These are phyloP conservation scores for Leptodontidium sp. DNA, from an alignment of 2,329 filamentous ascomycete genomes.

Conservation along the genomic window DNA sequence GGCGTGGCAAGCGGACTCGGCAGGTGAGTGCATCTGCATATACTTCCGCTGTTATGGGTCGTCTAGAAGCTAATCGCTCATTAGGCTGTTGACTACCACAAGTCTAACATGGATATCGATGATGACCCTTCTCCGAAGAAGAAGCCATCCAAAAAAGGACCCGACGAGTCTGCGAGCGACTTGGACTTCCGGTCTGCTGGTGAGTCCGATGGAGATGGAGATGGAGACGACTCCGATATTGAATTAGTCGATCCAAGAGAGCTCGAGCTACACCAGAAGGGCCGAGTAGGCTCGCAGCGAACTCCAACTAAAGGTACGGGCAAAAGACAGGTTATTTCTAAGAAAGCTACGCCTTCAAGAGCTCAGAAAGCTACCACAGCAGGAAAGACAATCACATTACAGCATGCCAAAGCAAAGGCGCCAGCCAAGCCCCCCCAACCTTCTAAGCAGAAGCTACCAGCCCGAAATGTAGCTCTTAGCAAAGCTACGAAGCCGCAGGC, in stretches of 20 bases:
- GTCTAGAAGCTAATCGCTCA: background rate
- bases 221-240: conserved; percentile 39
- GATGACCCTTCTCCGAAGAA: conserved; percentile 35
- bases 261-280: conserved; percentile 20
- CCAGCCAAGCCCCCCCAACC: background rate
- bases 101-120: conserved; percentile 30
- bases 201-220: conserved; percentile 39
- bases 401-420: conserved; percentile 16
- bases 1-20: conserved; percentile 75
- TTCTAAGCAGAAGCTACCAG: conserved; percentile 17
- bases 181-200: conserved; percentile 46
- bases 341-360: background rate
- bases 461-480: background rate
- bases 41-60: background rate
- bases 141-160: conserved; percentile 20
- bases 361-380: conserved; percentile 1
- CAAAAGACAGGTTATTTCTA: background rate
- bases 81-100: conserved; percentile 36
- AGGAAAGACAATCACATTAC: background rate
- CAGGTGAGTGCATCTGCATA: conserved; percentile 40
- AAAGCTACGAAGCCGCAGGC: conserved; percentile 11
- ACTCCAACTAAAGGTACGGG: conserved; percentile 27
- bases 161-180: conserved; percentile 38
- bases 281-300: background rate
- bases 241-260: conserved; percentile 35